Conservation (phyloP, 768 basidiomycete genomes). For the Trametes maxima region DNA sequence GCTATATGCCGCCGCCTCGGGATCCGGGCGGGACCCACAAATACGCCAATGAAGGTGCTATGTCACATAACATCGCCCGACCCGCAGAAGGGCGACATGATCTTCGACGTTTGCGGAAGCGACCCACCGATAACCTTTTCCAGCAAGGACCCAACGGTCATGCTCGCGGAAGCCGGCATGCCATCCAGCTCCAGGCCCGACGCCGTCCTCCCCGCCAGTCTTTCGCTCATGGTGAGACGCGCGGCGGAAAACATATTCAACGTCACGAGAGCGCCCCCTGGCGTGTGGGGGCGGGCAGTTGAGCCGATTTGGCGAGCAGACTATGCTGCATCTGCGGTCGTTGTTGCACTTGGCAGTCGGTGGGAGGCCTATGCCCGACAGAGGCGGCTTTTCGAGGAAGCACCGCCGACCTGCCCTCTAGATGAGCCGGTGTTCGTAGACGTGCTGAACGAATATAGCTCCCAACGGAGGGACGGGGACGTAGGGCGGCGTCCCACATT, state of each 20-base stretch:
- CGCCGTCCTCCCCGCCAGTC: constrained; percentile 20
- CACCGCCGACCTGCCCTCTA: not conserved
- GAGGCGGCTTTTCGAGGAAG: not conserved
- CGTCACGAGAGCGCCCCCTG: not conserved
- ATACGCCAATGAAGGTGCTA: constrained; percentile 59
- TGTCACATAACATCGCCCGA: constrained; percentile 48
- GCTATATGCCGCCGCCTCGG: constrained; percentile 54
- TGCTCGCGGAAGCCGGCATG: constrained; percentile 21
- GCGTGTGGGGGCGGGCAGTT: constrained; percentile 4
- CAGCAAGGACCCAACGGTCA: constrained; percentile 10
- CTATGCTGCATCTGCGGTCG: constrained; percentile 27
- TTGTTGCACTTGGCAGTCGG: constrained; percentile 7
- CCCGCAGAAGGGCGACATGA: constrained; percentile 39
- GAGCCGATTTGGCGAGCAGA: constrained; percentile 7
- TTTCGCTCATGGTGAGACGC: constrained; percentile 10
- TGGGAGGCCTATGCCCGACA: not conserved
- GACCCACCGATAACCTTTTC: constrained; percentile 21
- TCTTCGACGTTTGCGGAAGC: constrained; percentile 46
- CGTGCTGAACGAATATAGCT: not conserved
- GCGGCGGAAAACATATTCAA: constrained; percentile 21
- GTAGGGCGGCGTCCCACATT: no score
- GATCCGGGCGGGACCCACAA: constrained; percentile 52
- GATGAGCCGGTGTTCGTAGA: not conserved
- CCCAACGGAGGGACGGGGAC: no score
- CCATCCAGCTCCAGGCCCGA: constrained; percentile 7